Percentiles rank a stretch among this genome's conserved stretches.
Conservation (phyloP, 345 rosid genomes). For the Salix exigua region DNA sequence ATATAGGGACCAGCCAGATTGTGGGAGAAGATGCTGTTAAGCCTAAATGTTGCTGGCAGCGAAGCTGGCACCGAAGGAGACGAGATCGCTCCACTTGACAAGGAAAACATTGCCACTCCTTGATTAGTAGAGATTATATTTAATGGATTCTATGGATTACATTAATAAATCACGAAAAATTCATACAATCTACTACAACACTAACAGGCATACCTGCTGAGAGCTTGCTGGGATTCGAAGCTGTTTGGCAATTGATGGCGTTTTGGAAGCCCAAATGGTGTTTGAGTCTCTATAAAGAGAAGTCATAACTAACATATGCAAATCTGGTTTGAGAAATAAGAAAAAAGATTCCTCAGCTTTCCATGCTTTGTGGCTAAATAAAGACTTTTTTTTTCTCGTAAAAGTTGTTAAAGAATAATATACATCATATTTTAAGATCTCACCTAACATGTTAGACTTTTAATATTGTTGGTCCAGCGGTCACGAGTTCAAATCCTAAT, state of each 20-base stretch:
- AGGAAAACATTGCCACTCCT: constrained; percentile 80
- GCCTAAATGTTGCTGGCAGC: constrained; percentile 51
- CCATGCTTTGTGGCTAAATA: not conserved
- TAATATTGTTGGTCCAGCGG: too few species aligned
- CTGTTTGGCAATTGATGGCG: not conserved
- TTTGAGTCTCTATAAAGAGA: not conserved
- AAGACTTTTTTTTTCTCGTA: not conserved
- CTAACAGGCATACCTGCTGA: not conserved
- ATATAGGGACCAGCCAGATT: constrained; percentile 64
- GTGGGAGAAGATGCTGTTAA: constrained; percentile 71
- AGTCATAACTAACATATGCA: not conserved
- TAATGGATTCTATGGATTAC: not conserved
- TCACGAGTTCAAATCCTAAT: too few species aligned
- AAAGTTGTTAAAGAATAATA: too few species aligned
- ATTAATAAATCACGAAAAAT: not conserved
- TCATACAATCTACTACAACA: not conserved
- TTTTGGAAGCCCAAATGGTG: not conserved
- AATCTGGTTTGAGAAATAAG: not conserved
- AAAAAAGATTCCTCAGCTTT: not conserved
- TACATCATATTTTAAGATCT: too few species aligned
- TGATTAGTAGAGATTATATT: constrained; percentile 23
- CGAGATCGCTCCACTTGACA: constrained; percentile 80
- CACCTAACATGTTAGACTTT: too few species aligned
- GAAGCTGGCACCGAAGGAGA: constrained; percentile 71
- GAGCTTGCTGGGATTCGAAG: not conserved